Percentiles rank a stretch among this genome's conserved stretches.
These are phyloP conservation scores for Telfairia occidentalis DNA, from an alignment of 331 rosid genomes.

Conservation along the genomic window DNA sequence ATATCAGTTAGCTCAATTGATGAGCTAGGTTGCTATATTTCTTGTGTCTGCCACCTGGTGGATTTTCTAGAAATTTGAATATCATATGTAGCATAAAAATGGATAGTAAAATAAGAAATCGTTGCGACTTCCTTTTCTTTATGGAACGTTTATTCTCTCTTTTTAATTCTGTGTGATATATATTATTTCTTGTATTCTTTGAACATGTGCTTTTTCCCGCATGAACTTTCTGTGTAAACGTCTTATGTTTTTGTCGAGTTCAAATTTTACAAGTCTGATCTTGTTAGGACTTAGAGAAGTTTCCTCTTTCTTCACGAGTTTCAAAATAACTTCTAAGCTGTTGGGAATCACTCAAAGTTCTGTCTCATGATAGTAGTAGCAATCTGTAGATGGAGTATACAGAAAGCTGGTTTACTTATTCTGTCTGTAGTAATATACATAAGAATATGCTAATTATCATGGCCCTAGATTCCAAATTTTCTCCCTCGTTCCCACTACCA, in stretches of 20 bases:
- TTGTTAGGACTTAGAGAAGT: not conserved
- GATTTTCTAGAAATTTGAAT: not conserved
- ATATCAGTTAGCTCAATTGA: not conserved
- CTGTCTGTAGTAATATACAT: not conserved
- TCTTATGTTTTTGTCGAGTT: not conserved
- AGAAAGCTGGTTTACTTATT: not conserved
- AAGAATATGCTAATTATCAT: not conserved
- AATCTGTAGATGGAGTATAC: not conserved
- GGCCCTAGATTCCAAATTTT: not conserved
- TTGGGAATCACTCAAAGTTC: not conserved
- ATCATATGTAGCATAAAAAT: not conserved
- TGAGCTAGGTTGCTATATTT: not conserved
- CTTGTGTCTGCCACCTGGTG: not conserved
- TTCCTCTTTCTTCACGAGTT: not conserved
- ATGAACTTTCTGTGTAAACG: not conserved
- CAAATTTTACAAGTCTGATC: not conserved
- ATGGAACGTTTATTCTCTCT: not conserved
- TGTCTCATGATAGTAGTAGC: not conserved
- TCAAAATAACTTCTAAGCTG: not conserved
- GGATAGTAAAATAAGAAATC: not conserved
- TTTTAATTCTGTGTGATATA: not conserved
- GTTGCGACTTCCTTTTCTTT: not conserved
- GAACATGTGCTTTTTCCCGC: not conserved
- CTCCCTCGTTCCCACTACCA: not conserved
- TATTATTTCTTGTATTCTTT: not conserved